Conservation (phyloP, 2,329 filamentous ascomycete genomes). For the Alternaria tenuissima region DNA sequence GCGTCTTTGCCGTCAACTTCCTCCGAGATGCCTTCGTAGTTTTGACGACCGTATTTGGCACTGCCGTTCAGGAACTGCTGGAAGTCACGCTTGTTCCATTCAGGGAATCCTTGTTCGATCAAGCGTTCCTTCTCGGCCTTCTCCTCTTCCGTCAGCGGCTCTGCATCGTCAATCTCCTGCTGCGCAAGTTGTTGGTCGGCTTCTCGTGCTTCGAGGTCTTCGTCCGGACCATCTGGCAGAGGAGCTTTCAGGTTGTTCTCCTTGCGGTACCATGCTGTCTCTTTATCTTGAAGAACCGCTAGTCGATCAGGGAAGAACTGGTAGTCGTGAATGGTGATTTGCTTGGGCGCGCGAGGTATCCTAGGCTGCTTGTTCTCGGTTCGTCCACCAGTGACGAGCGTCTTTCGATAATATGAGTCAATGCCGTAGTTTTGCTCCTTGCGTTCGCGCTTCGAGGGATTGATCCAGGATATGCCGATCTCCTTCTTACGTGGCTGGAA, state of each 20-base stretch:
- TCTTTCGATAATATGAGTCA: conserved; percentile 97
- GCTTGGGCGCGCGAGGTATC: conserved; percentile 93
- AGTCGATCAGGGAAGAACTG: conserved; percentile 92
- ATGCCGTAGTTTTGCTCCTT: conserved; percentile 99
- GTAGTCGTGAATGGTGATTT: conserved; percentile 91
- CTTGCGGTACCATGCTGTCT: conserved; percentile 95
- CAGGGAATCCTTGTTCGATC: conserved; percentile 83
- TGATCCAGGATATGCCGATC: conserved; percentile 95
- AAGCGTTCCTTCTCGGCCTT: conserved; percentile 84
- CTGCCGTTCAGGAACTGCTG: conserved; percentile 98
- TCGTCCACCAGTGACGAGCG: conserved; percentile 80
- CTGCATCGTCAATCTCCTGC: conserved; percentile 90
- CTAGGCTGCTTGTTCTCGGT: conserved; percentile 90
- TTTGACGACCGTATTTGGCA: conserved; percentile 86
- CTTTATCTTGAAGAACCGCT: conserved; percentile 89
- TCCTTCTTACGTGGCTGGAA: conserved; percentile 87
- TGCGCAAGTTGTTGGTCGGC: conserved; percentile 88
- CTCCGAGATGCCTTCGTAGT: conserved; percentile 83
- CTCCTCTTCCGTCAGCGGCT: conserved; percentile 87
- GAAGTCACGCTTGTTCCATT: conserved; percentile 98
- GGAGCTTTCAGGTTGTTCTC: conserved; percentile 96
- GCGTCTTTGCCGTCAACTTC: conserved; percentile 92
- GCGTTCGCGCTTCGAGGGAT: conserved; percentile 95
- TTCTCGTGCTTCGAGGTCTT: conserved; percentile 84
- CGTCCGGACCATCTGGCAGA: conserved; percentile 85